These are phyloP conservation scores for Carnegiea gigantea DNA, from an alignment of 179 eudicot genomes.

Conservation along the genomic window DNA sequence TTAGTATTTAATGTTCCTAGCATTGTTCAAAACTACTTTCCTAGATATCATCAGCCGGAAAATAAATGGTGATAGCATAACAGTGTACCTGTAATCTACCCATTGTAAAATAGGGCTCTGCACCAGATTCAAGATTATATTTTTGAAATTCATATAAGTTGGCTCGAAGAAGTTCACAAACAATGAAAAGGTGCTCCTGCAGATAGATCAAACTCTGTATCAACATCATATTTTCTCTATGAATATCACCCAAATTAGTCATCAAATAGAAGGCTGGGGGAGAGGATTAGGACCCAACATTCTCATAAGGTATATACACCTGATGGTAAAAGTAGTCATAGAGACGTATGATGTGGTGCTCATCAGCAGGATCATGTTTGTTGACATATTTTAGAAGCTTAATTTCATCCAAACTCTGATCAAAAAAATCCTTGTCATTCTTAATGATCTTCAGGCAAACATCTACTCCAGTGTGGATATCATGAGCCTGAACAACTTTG, in stretches of 20 bases:
- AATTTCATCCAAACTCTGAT: slow-evolving; percentile 97
- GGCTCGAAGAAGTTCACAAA: slow-evolving; percentile 83
- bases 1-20: neutral
- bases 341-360: slow-evolving; percentile 77
- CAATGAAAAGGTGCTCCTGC: slow-evolving; percentile 93
- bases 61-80: neutral
- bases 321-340: slow-evolving; percentile 93
- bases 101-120: slow-evolving; percentile 78
- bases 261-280: neutral
- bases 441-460: slow-evolving; percentile 96
- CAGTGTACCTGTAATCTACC: slow-evolving; percentile 63
- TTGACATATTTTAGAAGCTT: slow-evolving; percentile 93
- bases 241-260: neutral
- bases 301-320: slow-evolving; percentile 35
- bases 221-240: neutral
- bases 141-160: slow-evolving; percentile 91
- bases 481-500: slow-evolving; percentile 95
- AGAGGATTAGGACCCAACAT: neutral
- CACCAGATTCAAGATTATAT: slow-evolving; percentile 75
- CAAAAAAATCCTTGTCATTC: slow-evolving; percentile 94
- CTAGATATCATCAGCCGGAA: neutral
- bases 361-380: slow-evolving; percentile 90
- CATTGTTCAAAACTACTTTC: neutral
- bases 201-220: slow-evolving; percentile 3
- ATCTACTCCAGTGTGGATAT: slow-evolving; percentile 79